Evolutionary conservation across 225 moss, liverwort and hornwort genomes (phyloP), one percentile per base, ranked within the genome.

Genomic region (Thuidium tamariscinum): DNA sequence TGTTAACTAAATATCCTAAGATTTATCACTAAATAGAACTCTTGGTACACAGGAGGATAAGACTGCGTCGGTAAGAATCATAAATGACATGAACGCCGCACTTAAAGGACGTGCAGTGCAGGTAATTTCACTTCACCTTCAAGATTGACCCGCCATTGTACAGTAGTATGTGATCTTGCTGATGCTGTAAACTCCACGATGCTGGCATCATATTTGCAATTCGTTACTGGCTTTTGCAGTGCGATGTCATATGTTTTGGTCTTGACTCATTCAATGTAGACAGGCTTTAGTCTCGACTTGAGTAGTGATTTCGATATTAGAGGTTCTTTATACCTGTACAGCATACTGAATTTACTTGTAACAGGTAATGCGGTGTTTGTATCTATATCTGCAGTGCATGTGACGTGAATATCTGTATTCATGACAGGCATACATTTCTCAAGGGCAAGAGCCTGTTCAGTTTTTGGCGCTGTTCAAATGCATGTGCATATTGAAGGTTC

Each of bases 401-500:
- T 91, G 69, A 85, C 82, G 66, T 87, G 85, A 89, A 82, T 56
- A 83, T 85, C 85, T 87, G 72, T 83, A 75, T 78, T 75, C 76
- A 70, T 89, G 83, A 79, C 92, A 98, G 98, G 97, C 90, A 86
- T 90, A 92, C 44, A 87, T 94, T 88, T 89, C 90, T 57, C 94
- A 99, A 93, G 98, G 98, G 59, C 94, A 91, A 83, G 98, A 99
- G 85, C 94, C 97, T 51, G 86, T 95, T 81, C 97, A 99, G 88
- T 97, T 99, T 89, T 90, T 97, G 87, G 94, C 97, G 77, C 88
- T 99, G n/a, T 95, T 99, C 82, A 94, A 93, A 86, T 97, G 95
- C 92, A 90, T 99, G 84, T 95, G 92, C 83, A 93, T 96, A 83
- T 82, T 95, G 80, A 95, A 97, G 95, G 98, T 98, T 91, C 80